A percentile compares a stretch with the other conserved stretches of the same genome.
These are phyloP conservation scores for Tolypocladium tundrense DNA, from an alignment of 2,329 filamentous ascomycete genomes.

Conservation along the genomic window DNA sequence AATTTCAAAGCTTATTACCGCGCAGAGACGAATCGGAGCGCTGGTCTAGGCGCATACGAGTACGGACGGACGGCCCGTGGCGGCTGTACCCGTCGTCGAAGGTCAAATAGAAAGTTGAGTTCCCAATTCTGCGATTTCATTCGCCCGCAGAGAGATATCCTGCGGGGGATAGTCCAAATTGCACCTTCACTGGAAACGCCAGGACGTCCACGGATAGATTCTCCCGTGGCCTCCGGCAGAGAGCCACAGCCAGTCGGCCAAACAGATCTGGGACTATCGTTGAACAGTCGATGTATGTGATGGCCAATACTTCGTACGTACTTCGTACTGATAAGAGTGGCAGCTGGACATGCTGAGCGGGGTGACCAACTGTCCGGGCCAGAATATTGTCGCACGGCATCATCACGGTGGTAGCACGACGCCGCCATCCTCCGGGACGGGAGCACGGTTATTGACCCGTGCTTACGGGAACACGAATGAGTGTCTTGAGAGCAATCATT, in stretches of 20 bases:
- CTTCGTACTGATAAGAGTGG: background rate
- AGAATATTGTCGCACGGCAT: background rate
- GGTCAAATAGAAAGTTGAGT: background rate
- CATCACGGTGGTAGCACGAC: background rate
- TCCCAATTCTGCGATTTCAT: background rate
- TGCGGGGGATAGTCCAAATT: background rate
- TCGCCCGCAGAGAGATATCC: background rate
- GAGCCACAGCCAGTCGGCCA: background rate
- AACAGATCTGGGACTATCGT: no score
- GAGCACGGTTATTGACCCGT: no score
- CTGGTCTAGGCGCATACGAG: background rate
- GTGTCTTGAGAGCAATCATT: background rate
- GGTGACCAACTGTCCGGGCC: background rate
- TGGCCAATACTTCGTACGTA: background rate
- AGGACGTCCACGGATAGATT: background rate
- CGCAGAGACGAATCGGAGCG: background rate
- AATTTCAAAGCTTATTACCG: background rate
- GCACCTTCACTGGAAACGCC: background rate
- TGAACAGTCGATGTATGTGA: background rate
- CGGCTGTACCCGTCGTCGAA: background rate
- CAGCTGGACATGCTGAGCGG: background rate
- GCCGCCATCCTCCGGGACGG: background rate
- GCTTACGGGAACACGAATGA: background rate
- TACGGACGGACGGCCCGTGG: background rate
- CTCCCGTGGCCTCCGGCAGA: background rate